Base-by-base conservation (phyloP, 306 rosid species). In the apple (Malus domestica) region DNA sequence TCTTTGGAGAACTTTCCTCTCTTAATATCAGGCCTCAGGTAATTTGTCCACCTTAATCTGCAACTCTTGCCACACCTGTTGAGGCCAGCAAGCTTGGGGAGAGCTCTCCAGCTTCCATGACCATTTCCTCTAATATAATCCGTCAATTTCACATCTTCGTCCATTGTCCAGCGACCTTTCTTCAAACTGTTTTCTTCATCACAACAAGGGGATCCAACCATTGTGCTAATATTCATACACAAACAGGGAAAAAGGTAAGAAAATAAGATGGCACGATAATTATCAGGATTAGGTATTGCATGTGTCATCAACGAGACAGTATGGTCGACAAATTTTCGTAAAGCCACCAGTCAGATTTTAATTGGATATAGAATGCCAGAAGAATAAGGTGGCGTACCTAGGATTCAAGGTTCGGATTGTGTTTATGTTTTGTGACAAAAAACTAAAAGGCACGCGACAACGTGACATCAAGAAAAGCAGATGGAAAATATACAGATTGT, bases 91-190 rank as follows among this genome's bases (percentile, higher is more conserved):
- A 78, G 89, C 87, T 91, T 89, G 23, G 98, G 83, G 51, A 94
- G 87, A 5, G 92, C 71, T 76, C 96, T 87, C 98, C 98, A 94
- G 71, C 86, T 90, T 69, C 96, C 98, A 77, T 87, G 91, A 61
- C 97, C 96, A 51, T 94, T 72, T 33, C 49, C 77, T 33, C 20
- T 83, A 68, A 94, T 88, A 59, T 87, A 83, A 75, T 89, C 89
- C 63, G 77, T 52, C 46, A 94, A 83, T 76, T 78, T 91, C 80
- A 89, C 80, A 77, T 94, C 98, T 87, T 94, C 97, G 72, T 94
- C 98, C 4, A 87, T 79, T 57, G 95, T 94, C 98, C 98, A 94
- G 80, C 96, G 98, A 80, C 98, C 98, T 86, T 94, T 94, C 89
- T 94, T 94, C 29, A 91, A 71, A 33, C 66, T 85, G 63, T 76